phyloP scores from a whole-genome alignment of 2,329 filamentous ascomycete genomes.

The Nigrograna mackinnonii region DNA sequence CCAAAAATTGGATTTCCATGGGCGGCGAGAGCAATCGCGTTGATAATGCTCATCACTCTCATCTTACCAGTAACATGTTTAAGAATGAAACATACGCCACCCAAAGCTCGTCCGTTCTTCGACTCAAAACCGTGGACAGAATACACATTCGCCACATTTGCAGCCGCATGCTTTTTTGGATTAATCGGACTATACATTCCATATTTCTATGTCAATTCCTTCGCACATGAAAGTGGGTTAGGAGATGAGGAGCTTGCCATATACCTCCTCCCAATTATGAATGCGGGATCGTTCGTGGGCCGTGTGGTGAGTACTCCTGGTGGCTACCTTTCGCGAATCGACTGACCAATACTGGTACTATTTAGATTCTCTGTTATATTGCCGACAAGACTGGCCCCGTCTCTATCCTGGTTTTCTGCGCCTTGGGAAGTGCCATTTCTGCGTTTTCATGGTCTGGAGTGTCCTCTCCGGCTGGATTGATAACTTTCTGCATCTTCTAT shows the following conservation, averaged over 20 bases:
- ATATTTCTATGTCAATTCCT: not conserved
- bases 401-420: not conserved
- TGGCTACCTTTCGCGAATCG: not conserved
- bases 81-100: not conserved
- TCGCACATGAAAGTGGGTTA: not conserved
- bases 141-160: not conserved
- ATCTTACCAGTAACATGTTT: not conserved
- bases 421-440: not conserved
- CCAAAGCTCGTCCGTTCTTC: not conserved
- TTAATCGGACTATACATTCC: not conserved
- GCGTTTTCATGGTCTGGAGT: conserved; percentile 4
- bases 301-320: not conserved
- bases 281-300: not conserved
- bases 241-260: not conserved
- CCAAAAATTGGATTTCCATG: not conserved
- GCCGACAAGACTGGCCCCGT: not conserved
- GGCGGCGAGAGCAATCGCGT: not conserved
- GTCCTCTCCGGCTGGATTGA: not conserved
- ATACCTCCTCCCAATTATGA: not conserved
- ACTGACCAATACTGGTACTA: no score
- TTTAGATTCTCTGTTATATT: not conserved
- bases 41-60: conserved; percentile 25
- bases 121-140: not conserved
- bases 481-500: conserved; percentile 6
- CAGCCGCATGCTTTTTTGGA: not conserved